Conservation (phyloP, 2,329 filamentous ascomycete species). For the Cercospora citrullina region DNA sequence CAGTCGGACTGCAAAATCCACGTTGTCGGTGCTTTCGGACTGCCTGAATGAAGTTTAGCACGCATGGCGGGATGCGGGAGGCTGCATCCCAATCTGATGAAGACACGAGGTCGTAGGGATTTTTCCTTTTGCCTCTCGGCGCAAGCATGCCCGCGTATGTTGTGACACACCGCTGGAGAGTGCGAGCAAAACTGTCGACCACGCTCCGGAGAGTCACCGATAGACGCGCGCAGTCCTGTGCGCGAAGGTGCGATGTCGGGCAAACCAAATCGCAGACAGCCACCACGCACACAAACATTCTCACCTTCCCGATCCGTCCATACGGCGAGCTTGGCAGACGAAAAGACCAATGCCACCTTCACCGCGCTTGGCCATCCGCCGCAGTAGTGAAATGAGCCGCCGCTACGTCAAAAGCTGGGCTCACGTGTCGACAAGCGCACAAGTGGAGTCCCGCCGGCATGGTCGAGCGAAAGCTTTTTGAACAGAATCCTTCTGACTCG, state of each 20-base stretch:
- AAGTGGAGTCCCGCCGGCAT: neutral
- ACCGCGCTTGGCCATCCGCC: neutral
- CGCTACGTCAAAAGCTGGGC: neutral
- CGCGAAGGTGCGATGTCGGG: neutral
- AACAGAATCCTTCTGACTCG: neutral
- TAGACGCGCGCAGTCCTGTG: neutral
- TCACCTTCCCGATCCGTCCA: slow-evolving; percentile 8
- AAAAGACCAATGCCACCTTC: neutral
- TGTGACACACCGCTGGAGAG: slow-evolving; percentile 9
- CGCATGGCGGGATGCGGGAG: slow-evolving; percentile 19
- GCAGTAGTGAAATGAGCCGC: neutral
- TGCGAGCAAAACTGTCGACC: neutral
- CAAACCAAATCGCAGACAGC: neutral
- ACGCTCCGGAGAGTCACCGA: neutral
- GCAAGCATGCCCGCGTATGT: slow-evolving; percentile 17
- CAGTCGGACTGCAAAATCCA: slow-evolving; percentile 18
- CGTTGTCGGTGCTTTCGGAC: slow-evolving; percentile 16
- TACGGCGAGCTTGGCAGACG: neutral
- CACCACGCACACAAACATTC: neutral
- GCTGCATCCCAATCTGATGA: slow-evolving; percentile 25
- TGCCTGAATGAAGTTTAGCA: slow-evolving; percentile 18
- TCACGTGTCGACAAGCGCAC: neutral
- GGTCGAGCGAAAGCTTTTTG: neutral
- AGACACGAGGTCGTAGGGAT: slow-evolving; percentile 30
- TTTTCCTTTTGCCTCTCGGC: slow-evolving; percentile 12